A percentile compares a stretch with the other conserved stretches of the same genome.
Conservation (phyloP, 257 asterid species). For the Ocimum tenuiflorum region DNA sequence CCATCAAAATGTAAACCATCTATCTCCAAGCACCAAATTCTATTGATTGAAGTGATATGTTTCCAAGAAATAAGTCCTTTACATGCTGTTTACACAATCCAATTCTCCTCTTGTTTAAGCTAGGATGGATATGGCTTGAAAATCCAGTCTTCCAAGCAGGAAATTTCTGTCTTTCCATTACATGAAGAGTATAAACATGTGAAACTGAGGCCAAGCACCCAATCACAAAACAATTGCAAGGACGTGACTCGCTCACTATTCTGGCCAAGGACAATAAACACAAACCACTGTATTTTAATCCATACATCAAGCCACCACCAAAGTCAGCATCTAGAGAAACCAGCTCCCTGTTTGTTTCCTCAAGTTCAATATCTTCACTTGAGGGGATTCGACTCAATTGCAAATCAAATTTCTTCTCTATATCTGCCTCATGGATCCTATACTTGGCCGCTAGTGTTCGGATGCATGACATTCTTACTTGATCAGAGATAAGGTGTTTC, state of each 20-base stretch:
- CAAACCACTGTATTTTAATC: constrained; percentile 54
- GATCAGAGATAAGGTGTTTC: constrained; percentile 50
- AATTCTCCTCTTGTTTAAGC: constrained; percentile 60
- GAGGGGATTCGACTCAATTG: constrained; percentile 61
- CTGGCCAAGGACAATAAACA: constrained; percentile 68
- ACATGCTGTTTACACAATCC: constrained; percentile 75
- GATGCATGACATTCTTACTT: constrained; percentile 71
- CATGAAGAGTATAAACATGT: constrained; percentile 63
- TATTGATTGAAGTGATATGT: constrained; percentile 46
- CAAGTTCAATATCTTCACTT: constrained; percentile 55
- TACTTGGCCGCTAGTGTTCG: constrained; percentile 74
- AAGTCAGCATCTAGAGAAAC: constrained; percentile 20
- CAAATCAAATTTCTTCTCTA: constrained; percentile 62
- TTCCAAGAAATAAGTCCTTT: constrained; percentile 63
- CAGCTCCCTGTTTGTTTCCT: constrained; percentile 33
- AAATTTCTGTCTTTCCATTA: constrained; percentile 83
- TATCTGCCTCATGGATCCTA: constrained; percentile 57
- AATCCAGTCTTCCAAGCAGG: constrained; percentile 97
- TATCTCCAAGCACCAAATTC: constrained; percentile 59
- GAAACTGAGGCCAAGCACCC: constrained; percentile 60
- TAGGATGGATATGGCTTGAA: constrained; percentile 64
- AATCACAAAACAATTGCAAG: constrained; percentile 66
- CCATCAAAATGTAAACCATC: too few species aligned
- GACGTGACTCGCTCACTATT: constrained; percentile 58
- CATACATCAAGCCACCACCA: constrained; percentile 48